Evolutionary conservation across 2,329 filamentous ascomycete species (phyloP).

Genomic region (Cordyceps cicadae): DNA sequence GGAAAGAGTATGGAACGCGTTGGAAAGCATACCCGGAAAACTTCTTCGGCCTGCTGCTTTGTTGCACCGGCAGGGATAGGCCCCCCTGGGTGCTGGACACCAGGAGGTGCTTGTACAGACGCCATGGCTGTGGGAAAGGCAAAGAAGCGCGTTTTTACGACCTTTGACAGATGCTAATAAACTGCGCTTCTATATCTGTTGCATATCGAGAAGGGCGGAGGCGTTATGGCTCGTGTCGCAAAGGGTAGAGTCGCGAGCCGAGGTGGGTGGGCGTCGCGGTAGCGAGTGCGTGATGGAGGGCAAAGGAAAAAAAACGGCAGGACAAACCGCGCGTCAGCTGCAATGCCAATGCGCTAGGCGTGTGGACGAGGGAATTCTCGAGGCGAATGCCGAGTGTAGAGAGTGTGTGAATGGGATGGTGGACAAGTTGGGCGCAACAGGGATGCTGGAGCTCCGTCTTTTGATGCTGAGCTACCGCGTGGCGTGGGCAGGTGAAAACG

Average conservation of each 20-base stretch:
- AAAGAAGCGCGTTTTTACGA: constrained; percentile 18
- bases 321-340: constrained; percentile 6
- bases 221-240: constrained; percentile 17
- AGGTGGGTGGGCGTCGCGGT: constrained; percentile 3
- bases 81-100: constrained; percentile 57
- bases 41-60: constrained; percentile 69
- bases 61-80: constrained; percentile 60
- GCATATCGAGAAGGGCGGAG: constrained; percentile 30
- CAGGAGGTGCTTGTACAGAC: constrained; percentile 66
- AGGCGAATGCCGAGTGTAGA: constrained; percentile 7
- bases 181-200: constrained; percentile 22
- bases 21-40: constrained; percentile 49
- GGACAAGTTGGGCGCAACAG: constrained; percentile 3
- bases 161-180: constrained; percentile 18
- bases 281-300: not conserved
- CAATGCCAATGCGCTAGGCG: constrained; percentile 3
- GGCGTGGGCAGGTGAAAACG: constrained; percentile 13
- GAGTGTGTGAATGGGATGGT: constrained; percentile 7
- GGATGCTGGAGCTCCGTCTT: constrained; percentile 4
- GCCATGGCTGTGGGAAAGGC: constrained; percentile 53
- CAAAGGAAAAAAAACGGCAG: constrained; percentile 15
- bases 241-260: constrained; percentile 5
- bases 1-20: constrained; percentile 6
- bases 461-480: constrained; percentile 14
- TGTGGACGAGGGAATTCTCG: not conserved